These are phyloP conservation scores for Maudiozyma humilis DNA, from an alignment of 1,139 yeast genomes.

Conservation along the genomic window DNA sequence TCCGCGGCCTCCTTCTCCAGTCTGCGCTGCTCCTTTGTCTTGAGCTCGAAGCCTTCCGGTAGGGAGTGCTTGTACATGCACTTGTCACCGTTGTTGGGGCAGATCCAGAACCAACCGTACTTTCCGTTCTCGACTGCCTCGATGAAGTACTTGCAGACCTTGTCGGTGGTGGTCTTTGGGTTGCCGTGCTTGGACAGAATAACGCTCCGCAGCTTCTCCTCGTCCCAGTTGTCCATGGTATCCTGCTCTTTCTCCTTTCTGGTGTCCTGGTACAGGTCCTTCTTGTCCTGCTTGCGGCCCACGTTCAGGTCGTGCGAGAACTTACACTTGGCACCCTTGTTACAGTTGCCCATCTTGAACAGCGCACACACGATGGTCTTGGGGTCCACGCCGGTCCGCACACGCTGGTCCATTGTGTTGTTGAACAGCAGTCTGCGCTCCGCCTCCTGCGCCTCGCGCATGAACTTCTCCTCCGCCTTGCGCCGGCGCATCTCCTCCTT, in stretches of 20 bases:
- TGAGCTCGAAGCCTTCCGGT: constrained; percentile 93
- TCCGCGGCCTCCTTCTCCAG: constrained; percentile 82
- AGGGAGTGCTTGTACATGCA: constrained; percentile 96
- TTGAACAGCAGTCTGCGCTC: constrained; percentile 79
- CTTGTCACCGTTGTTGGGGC: constrained; percentile 89
- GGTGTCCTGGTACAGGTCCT: constrained; percentile 86
- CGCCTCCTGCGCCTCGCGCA: constrained; percentile 78
- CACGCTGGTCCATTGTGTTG: constrained; percentile 65
- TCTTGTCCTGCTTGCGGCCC: constrained; percentile 84
- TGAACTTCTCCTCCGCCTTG: constrained; percentile 79
- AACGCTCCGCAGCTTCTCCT: constrained; percentile 82
- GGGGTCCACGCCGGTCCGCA: constrained; percentile 97
- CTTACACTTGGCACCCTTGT: constrained; percentile 86
- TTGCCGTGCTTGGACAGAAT: constrained; percentile 90
- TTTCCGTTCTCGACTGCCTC: constrained; percentile 96
- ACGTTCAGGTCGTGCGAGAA: constrained; percentile 84
- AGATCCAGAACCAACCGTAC: constrained; percentile 98
- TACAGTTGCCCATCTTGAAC: constrained; percentile 84
- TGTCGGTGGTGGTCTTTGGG: constrained; percentile 89
- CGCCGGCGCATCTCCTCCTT: constrained; percentile 72
- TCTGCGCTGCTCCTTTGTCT: constrained; percentile 91
- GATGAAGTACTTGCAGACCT: constrained; percentile 85
- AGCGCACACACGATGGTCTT: constrained; percentile 85
- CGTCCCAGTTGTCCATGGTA: constrained; percentile 97
- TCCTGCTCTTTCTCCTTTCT: constrained; percentile 68